Evolutionary conservation across 2,329 filamentous ascomycete species (phyloP), one percentile per base, ranked within the genome.

Genomic region (Calonectria crousiana): DNA sequence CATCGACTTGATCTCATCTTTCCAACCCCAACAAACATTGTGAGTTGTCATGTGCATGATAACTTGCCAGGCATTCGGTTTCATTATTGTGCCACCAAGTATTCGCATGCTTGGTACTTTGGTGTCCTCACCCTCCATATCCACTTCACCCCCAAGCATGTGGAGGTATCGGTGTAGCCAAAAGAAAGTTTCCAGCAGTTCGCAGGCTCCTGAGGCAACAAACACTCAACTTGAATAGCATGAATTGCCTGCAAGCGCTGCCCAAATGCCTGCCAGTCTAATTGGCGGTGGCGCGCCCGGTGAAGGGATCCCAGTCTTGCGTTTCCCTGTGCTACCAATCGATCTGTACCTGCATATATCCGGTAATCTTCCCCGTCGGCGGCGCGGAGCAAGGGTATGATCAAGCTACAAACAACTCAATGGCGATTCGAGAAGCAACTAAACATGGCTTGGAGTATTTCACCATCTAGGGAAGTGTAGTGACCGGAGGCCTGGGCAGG

Each of bases 311-410:
- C 36, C 51, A 51, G 67, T 69, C 67, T 71, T 67, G 49, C 36
- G 34, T 58, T 68, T 70, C 68, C 49, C 71, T 65, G 36, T 30
- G 47, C 38, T 67, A 52, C 69, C 51, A 68, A 70, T 60, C 41
- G 34, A 70, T 38, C 26, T 66, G 78, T 78, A 78, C 78, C 75
- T 79, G 78, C 78, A 76, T 80, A 51, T 56, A 47, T 64, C 49
- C 53, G 68, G 38, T 52, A 65, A 62, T 51, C 60, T 47, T 64
- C 72, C 51, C 69, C 53, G 71, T 66, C 52, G 47, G 49, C 67
- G 62, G 51, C 23, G 74, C 26, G 60, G 49, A 28, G 53, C 49
- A 65, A 66, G 69, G 52, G 62, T 56, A n/a, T 32, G 47, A 13
- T 11, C 30, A 38, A 38, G 58, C 49, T 52, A 32, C 47, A 49